A percentile compares a stretch with the other conserved stretches of the same genome.
These are phyloP conservation scores for Pneumocystis murina DNA, from an alignment of 1,139 yeast genomes.

Conservation along the genomic window DNA sequence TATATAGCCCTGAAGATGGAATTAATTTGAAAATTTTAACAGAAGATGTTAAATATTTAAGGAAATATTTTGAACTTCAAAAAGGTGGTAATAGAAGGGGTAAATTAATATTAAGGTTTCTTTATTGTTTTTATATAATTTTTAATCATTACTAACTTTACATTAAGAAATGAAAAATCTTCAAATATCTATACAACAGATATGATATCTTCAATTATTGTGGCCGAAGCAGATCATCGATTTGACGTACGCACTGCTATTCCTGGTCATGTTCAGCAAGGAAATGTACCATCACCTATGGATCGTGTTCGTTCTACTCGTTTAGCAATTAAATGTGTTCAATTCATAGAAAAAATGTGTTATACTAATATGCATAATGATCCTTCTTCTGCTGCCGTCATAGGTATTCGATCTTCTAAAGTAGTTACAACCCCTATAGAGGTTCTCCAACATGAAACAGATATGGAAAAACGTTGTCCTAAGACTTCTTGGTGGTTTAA, in stretches of 20 bases:
- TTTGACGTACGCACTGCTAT: conserved; percentile 91
- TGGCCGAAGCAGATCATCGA: conserved; percentile 55
- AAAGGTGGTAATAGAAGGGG: conserved; percentile 78
- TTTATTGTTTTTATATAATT: not conserved
- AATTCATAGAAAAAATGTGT: conserved; percentile 30
- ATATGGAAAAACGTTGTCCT: conserved; percentile 67
- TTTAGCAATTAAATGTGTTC: conserved; percentile 74
- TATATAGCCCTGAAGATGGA: conserved; percentile 84
- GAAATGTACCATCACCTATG: conserved; percentile 88
- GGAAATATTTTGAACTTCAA: conserved; percentile 53
- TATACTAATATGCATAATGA: conserved; percentile 24
- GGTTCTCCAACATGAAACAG: conserved; percentile 77
- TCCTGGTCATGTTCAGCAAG: conserved; percentile 98
- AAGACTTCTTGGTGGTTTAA: conserved; percentile 72
- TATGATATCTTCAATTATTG: conserved; percentile 65
- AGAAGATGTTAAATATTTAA: conserved; percentile 58
- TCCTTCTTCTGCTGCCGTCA: conserved; percentile 56
- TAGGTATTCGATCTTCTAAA: conserved; percentile 73
- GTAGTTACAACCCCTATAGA: conserved; percentile 59
- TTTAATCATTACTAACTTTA: not conserved
- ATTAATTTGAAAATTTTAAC: conserved; percentile 58
- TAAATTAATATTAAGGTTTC: conserved; percentile 43
- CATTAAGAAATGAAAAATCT: conserved; percentile 60
- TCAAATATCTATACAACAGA: conserved; percentile 69
- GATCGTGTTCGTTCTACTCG: conserved; percentile 88